A percentile compares a stretch with the other conserved stretches of the same genome.
phyloP scores from a whole-genome alignment of 108 stramenopile species.

The Tribonema minus region DNA sequence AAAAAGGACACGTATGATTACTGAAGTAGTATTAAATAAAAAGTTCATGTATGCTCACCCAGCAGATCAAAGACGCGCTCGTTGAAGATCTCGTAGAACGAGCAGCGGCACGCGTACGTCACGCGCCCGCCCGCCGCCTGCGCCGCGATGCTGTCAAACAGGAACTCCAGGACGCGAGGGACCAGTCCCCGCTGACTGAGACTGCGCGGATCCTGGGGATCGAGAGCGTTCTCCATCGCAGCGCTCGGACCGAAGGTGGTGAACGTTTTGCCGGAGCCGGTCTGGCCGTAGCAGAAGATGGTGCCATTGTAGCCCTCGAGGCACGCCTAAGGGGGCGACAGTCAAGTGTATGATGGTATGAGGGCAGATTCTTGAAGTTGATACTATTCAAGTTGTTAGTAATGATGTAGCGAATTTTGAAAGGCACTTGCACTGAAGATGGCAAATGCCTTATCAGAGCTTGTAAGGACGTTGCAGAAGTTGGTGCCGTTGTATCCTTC shows the following conservation, averaged over 20 bases:
- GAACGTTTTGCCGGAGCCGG: constrained; percentile 50
- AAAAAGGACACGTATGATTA: too few relatives aligned
- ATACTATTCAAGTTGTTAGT: too few relatives aligned
- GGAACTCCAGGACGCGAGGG: constrained; percentile 51
- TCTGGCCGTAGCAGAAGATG: constrained; percentile 50
- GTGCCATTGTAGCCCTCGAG: constrained; percentile 50
- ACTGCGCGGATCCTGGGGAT: constrained; percentile 2
- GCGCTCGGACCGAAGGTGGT: constrained; percentile 50
- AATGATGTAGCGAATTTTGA: too few relatives aligned
- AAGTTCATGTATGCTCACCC: too few relatives aligned
- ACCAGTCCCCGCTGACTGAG: constrained; percentile 42
- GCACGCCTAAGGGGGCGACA: constrained; percentile 36
- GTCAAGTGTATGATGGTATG: background rate
- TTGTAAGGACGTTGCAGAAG: too few relatives aligned
- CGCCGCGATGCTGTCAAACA: constrained; percentile 34
- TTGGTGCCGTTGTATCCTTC: constrained; percentile 52
- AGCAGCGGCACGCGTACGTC: constrained; percentile 51
- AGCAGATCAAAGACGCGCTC: constrained; percentile 53
- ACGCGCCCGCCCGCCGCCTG: constrained; percentile 11
- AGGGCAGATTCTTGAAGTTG: too few relatives aligned
- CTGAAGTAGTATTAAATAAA: too few relatives aligned
- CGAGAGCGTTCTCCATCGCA: constrained; percentile 35
- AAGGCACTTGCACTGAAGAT: too few relatives aligned
- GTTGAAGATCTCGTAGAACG: constrained; percentile 57
- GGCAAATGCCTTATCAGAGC: too few relatives aligned